A percentile compares a stretch with the other conserved stretches of the same genome.
These are phyloP conservation scores for Starmera caribaea DNA, from an alignment of 805 yeast genomes.

Conservation along the genomic window DNA sequence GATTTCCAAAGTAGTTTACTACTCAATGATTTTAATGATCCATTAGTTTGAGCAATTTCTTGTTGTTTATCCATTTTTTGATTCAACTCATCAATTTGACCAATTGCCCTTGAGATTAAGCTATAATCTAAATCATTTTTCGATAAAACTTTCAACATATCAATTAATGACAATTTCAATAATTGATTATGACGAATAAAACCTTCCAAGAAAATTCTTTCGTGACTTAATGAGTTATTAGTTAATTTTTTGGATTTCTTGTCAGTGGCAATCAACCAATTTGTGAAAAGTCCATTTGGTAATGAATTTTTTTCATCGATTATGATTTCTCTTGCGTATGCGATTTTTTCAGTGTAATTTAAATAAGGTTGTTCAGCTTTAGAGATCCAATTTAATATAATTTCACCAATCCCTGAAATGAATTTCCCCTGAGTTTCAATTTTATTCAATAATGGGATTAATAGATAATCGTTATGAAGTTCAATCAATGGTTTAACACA, in stretches of 20 bases:
- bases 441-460: conserved; percentile 49
- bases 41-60: conserved; percentile 47
- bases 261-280: conserved; percentile 48
- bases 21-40: conserved; percentile 44
- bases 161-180: conserved; percentile 51
- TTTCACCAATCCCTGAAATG: conserved; percentile 51
- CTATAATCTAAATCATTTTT: conserved; percentile 41
- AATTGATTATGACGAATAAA: conserved; percentile 46
- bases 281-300: conserved; percentile 33
- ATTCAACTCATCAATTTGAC: conserved; percentile 45
- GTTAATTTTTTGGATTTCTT: conserved; percentile 19
- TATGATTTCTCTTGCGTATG: conserved; percentile 47
- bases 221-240: conserved; percentile 35
- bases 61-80: conserved; percentile 52
- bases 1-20: conserved; percentile 45
- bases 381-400: conserved; percentile 55
- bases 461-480: conserved; percentile 42
- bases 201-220: conserved; percentile 46
- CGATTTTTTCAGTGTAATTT: conserved; percentile 51
- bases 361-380: conserved; percentile 45
- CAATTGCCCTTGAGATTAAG: conserved; percentile 42
- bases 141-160: conserved; percentile 42
- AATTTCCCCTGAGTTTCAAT: conserved; percentile 57
- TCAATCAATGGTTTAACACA: conserved; percentile 47
- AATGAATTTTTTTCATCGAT: conserved; percentile 32